Evolutionary conservation across 371 early-diverging fungal genomes (phyloP), one percentile per base, ranked within the genome.

Genomic region (Mucor saturninus): DNA sequence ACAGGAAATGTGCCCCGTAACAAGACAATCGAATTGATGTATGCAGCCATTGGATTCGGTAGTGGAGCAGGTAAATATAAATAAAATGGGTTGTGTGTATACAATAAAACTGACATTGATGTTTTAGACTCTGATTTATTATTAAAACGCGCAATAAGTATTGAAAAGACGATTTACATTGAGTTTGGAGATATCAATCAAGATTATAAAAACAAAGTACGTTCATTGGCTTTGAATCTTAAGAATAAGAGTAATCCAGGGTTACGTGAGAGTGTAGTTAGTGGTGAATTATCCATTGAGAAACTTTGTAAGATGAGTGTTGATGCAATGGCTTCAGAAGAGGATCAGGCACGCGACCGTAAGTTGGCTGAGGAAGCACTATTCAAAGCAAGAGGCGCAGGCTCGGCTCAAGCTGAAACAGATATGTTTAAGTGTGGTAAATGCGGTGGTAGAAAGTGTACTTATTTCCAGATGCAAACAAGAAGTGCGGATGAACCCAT

Each of bases 401-500:
- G 77, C 29, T 86, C 86, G 38, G 76, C 83, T 45, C 85, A 89
- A 67, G 95, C 96, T 7, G 94, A 90, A 73, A 98, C 98, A 4
- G 96, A 96, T 71, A 87, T 89, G 86, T 98, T 98, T 83, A 90
- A 85, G 69, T 98, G 99, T 70, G 96, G 95, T 40, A 93, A 94
- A 73, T 99, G 99, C 84, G 88, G 87, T 54, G 71, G 86, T 48
- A 86, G 97, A 54, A 94, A 89, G 69, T 91, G 92, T 64, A 90
- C 91, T 8, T 99, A 97, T 79, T 97, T 89, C 83, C 99, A 99
- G 84, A 99, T 98, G 61, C 81, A 81, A 67, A 81, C 81, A 31
- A 86, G 99, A 46, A 93, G 93, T 70, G 99, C 99, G 26, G 99
- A 99, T 89, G 99, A 98, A 82, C 98, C 98, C 9, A 98, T 97